phyloP scores from a whole-genome alignment of 768 basidiomycete genomes.

The Macrocybe gigantea region DNA sequence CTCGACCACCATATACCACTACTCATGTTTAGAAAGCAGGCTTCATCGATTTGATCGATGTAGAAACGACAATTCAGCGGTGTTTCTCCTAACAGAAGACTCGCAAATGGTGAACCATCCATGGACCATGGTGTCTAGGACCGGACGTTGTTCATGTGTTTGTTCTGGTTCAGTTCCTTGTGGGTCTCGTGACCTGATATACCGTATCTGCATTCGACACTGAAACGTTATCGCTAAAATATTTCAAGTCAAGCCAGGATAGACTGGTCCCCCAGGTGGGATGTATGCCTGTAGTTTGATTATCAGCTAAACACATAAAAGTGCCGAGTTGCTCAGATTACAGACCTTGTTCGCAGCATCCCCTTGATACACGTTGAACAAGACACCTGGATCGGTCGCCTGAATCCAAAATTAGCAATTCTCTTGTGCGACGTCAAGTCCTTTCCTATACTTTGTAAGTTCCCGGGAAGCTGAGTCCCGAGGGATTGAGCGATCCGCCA shows the following conservation, averaged over 20 bases:
- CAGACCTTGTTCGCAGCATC: constrained; percentile 27
- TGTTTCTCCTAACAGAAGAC: too few species aligned
- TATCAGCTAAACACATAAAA: not conserved
- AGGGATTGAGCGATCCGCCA: constrained; percentile 27
- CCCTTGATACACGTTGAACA: constrained; percentile 28
- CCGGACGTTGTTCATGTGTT: too few species aligned
- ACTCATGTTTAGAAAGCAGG: too few species aligned
- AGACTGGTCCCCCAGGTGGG: constrained; percentile 27
- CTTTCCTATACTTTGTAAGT: constrained; percentile 20
- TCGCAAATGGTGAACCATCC: too few species aligned
- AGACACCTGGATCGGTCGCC: constrained; percentile 29
- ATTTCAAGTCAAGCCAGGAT: constrained; percentile 20
- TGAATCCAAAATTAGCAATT: constrained; percentile 2
- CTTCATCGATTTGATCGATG: too few species aligned
- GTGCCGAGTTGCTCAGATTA: not conserved
- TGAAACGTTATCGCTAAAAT: not conserved
- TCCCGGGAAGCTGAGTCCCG: constrained; percentile 32
- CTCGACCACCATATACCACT: too few species aligned
- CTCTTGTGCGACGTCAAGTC: not conserved
- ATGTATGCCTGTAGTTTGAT: constrained; percentile 14
- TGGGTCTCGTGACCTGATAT: too few species aligned
- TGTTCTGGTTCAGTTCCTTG: too few species aligned
- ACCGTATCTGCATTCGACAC: not conserved
- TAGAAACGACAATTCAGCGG: too few species aligned
- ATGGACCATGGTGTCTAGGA: too few species aligned